A percentile compares a stretch with the other conserved stretches of the same genome.
Conservation (phyloP, 2,329 filamentous ascomycete species). For the Colletotrichum eleusines region DNA sequence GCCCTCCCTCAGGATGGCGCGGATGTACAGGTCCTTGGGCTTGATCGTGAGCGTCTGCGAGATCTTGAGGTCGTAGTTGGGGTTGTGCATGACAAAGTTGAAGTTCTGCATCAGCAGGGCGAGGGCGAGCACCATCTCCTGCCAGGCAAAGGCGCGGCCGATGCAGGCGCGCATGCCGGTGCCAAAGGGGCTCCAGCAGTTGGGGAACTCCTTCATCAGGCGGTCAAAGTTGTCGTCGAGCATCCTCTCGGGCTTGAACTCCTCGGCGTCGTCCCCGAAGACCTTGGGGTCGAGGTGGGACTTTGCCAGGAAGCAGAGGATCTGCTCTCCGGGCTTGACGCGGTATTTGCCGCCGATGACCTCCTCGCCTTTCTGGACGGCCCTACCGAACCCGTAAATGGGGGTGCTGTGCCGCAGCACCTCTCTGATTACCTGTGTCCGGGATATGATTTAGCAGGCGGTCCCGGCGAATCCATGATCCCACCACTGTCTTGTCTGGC, state of each 20-base stretch:
- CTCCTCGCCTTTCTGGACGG: slow-evolving; percentile 55
- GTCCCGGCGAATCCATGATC: not conserved
- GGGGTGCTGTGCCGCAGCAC: slow-evolving; percentile 50
- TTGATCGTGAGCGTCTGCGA: slow-evolving; percentile 70
- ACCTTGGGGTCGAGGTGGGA: slow-evolving; percentile 68
- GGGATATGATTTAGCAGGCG: not conserved
- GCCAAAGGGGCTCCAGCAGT: slow-evolving; percentile 65
- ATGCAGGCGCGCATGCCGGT: slow-evolving; percentile 66
- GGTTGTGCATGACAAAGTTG: slow-evolving; percentile 71
- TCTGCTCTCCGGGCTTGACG: slow-evolving; percentile 58
- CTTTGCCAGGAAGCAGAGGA: slow-evolving; percentile 59
- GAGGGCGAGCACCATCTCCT: slow-evolving; percentile 60
- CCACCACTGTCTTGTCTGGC: accelerated
- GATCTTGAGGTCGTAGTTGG: slow-evolving; percentile 64
- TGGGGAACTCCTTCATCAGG: slow-evolving; percentile 50
- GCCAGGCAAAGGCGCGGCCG: slow-evolving; percentile 66
- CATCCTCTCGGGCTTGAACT: slow-evolving; percentile 73
- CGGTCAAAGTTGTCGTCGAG: slow-evolving; percentile 62
- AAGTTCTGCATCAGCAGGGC: slow-evolving; percentile 76
- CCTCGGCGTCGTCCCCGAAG: slow-evolving; percentile 67
- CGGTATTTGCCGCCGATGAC: slow-evolving; percentile 67
- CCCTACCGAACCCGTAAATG: slow-evolving; percentile 45
- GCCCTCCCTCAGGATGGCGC: slow-evolving; percentile 62
- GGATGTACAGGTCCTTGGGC: slow-evolving; percentile 70
- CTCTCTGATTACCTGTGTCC: slow-evolving; percentile 64